Conservation (phyloP, 768 basidiomycete genomes). For the Sarcodon sp. region DNA sequence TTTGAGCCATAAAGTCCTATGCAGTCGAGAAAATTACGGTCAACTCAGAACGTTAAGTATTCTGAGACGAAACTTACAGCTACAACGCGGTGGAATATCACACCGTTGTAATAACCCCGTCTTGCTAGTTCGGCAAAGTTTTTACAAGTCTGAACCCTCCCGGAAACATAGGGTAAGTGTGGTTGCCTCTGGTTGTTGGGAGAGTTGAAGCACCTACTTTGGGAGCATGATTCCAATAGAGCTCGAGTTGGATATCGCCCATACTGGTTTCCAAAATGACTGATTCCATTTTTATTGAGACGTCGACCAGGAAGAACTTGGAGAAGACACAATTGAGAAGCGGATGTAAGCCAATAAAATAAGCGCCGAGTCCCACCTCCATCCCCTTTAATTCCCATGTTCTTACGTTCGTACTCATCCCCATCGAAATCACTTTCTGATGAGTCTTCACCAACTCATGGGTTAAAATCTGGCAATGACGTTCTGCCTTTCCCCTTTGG, state of each 20-base stretch:
- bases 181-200: constrained; percentile 1
- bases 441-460: no score
- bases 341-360: not conserved
- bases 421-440: no score
- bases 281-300: constrained; percentile 24
- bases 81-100: constrained; percentile 87
- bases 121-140: constrained; percentile 91
- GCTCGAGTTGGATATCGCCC: constrained; percentile 80
- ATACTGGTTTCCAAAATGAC: constrained; percentile 74
- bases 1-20: constrained; percentile 96
- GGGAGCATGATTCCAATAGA: constrained; percentile 91
- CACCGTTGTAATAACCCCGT: constrained; percentile 85
- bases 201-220: constrained; percentile 22
- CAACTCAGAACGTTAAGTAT: not conserved
- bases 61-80: constrained; percentile 33
- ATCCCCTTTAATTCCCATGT: not conserved
- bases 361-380: constrained; percentile 3
- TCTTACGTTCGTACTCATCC: no score
- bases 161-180: constrained; percentile 10
- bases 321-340: constrained; percentile 5
- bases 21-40: not conserved
- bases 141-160: constrained; percentile 63
- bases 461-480: no score
- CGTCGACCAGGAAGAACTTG: constrained; percentile 3
- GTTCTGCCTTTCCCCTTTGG: no score